Evolutionary conservation across 768 basidiomycete genomes (phyloP).

Genomic region (Suillus subaureus): DNA sequence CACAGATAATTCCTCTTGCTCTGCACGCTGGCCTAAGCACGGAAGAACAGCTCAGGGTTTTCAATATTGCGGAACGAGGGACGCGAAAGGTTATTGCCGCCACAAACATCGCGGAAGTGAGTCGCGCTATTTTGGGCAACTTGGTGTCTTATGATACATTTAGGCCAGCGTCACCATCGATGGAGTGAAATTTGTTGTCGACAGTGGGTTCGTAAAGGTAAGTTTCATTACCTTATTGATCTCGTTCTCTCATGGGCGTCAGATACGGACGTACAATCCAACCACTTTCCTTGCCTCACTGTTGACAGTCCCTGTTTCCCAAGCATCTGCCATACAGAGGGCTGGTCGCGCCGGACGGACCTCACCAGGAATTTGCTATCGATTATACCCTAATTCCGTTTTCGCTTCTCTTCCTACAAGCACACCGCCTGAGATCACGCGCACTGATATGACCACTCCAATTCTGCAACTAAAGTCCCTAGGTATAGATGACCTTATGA

Average conservation of each 20-base stretch:
- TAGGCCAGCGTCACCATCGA: conserved; percentile 97
- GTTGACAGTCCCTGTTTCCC: conserved; percentile 78
- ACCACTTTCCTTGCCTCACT: conserved; percentile 84
- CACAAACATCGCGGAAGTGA: conserved; percentile 94
- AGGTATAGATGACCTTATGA: conserved; percentile 93
- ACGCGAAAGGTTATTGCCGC: conserved; percentile 88
- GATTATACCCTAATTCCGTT: conserved; percentile 75
- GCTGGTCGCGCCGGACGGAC: conserved; percentile 96
- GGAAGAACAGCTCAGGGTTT: conserved; percentile 86
- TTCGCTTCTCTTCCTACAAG: conserved; percentile 63
- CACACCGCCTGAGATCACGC: conserved; percentile 87
- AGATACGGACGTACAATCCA: conserved; percentile 93
- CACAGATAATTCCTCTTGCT: conserved; percentile 67
- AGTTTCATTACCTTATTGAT: conserved; percentile 12
- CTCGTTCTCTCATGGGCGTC: conserved; percentile 6
- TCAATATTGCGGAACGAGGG: conserved; percentile 73
- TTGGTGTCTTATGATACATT: background rate
- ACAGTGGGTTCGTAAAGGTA: conserved; percentile 95
- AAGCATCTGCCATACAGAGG: conserved; percentile 89
- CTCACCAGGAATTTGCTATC: conserved; percentile 88
- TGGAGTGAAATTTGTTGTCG: conserved; percentile 91
- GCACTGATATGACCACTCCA: conserved; percentile 88
- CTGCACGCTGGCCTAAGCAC: conserved; percentile 89
- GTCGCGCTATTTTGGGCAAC: conserved; percentile 11
- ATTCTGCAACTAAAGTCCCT: conserved; percentile 93